A percentile compares a stretch with the other conserved stretches of the same genome.
These are phyloP conservation scores for Lycium ferocissimum DNA, from an alignment of 257 asterid genomes.

Conservation along the genomic window DNA sequence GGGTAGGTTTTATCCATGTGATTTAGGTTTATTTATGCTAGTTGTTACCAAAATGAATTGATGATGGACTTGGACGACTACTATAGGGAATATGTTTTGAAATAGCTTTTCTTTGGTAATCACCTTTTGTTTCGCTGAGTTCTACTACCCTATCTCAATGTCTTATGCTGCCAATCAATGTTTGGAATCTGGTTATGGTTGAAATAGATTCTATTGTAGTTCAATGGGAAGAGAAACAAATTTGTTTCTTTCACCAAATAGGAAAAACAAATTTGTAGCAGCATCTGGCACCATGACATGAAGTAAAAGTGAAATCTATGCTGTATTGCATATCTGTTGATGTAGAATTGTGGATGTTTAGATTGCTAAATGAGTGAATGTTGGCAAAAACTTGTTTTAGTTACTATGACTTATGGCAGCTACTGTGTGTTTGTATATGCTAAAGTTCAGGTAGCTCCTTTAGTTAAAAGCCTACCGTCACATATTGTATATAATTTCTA, in stretches of 20 bases:
- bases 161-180: neutral
- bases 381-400: neutral
- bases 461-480: too few species aligned
- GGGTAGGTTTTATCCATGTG: too few species aligned
- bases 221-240: slow-evolving; percentile 3
- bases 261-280: neutral
- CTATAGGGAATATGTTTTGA: neutral
- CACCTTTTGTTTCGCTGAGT: neutral
- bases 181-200: slow-evolving; percentile 1
- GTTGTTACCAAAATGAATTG: too few species aligned
- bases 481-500: too few species aligned
- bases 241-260: neutral
- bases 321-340: slow-evolving; percentile 13
- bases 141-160: neutral
- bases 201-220: slow-evolving; percentile 1
- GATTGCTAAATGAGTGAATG: neutral
- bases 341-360: neutral
- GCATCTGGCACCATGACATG: neutral
- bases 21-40: too few species aligned
- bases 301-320: neutral
- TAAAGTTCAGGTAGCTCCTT: too few species aligned
- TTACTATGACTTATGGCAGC: too few species aligned
- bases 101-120: neutral
- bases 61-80: neutral
- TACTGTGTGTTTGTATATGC: too few species aligned